Evolutionary conservation across 495 filamentous ascomycete genomes (phyloP), one percentile per base, ranked within the genome.

Genomic region (Aspergillus haitiensis): DNA sequence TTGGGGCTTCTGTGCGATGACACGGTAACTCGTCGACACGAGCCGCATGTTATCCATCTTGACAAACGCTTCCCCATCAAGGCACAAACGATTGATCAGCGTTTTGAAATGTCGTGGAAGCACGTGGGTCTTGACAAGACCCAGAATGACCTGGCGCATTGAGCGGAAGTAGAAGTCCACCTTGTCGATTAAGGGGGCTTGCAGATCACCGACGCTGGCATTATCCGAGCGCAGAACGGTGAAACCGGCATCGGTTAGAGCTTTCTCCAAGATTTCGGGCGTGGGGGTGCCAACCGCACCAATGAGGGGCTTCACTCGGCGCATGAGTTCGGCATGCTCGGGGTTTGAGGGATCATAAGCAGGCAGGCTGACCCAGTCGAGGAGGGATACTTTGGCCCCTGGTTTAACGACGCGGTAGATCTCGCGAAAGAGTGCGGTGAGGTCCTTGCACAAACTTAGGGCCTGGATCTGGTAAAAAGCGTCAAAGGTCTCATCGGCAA

Each of bases 401-500:
- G 84, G 84, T 70, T 83, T 83, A 57, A 86, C 58, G 9, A 86
- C 70, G 5, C 84, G 80, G 66, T 77, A 78, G 49, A 86, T 68
- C 68, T 86, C 84, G 45, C 69, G 69, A 66, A 83, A 85, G 12
- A 84, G 72, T 7, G 70, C 65, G 6, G 72, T 61, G 4, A 82
- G 69, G 53, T 86, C 82, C 63, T 83, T 83, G 75, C 82, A 86
- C 9, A 86, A 71, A 56, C 80, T 83, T 44, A 86, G 74, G 2
- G 84, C 84, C 61, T 86, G 84, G 69, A 86, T 86, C 74, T 86
- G 80, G 72, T 86, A 86, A 64, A 86, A 84, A 56, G 78, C 83
- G 54, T 86, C 82, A 71, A 86, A 85, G 59, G 72, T 72, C 48
- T 70, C 72, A 64, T 84, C 76, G 15, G 65, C 79, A 51, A 86